These are phyloP conservation scores for Stagonosporopsis vannaccii DNA, from an alignment of 2,329 filamentous ascomycete genomes.

Conservation along the genomic window DNA sequence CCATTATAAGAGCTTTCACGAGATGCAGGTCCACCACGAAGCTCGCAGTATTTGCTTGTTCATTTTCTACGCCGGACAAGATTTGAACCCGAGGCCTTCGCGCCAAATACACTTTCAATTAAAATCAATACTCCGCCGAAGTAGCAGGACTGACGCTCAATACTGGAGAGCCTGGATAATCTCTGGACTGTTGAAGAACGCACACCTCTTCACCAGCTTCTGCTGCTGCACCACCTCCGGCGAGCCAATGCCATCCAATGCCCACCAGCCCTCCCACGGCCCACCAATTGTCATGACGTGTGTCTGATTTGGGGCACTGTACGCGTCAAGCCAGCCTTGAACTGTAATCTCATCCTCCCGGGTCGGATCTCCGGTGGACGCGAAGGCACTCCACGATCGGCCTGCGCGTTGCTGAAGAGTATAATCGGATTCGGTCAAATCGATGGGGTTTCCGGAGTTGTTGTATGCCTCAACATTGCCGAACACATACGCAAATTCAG, in stretches of 20 bases:
- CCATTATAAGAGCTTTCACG: not conserved
- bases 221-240: conserved; percentile 43
- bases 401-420: conserved; percentile 52
- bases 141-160: conserved; percentile 15
- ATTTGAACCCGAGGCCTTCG: not conserved
- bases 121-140: too few relatives aligned
- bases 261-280: conserved; percentile 52
- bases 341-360: conserved; percentile 25
- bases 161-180: conserved; percentile 52
- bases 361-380: conserved; percentile 35
- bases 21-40: not conserved
- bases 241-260: conserved; percentile 47
- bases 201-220: conserved; percentile 57
- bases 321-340: conserved; percentile 14
- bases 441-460: conserved; percentile 40
- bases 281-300: conserved; percentile 52
- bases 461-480: conserved; percentile 54
- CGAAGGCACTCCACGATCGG: conserved; percentile 59
- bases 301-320: conserved; percentile 21
- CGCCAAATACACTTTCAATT: not conserved
- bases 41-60: not conserved
- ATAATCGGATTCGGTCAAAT: conserved; percentile 52
- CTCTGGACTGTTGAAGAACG: conserved; percentile 55
- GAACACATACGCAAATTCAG: conserved; percentile 63
- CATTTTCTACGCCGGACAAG: not conserved